A percentile compares a stretch with the other conserved stretches of the same genome.
phyloP scores from a whole-genome alignment of 2,329 filamentous ascomycete species.

The Paraphoma sp. region DNA sequence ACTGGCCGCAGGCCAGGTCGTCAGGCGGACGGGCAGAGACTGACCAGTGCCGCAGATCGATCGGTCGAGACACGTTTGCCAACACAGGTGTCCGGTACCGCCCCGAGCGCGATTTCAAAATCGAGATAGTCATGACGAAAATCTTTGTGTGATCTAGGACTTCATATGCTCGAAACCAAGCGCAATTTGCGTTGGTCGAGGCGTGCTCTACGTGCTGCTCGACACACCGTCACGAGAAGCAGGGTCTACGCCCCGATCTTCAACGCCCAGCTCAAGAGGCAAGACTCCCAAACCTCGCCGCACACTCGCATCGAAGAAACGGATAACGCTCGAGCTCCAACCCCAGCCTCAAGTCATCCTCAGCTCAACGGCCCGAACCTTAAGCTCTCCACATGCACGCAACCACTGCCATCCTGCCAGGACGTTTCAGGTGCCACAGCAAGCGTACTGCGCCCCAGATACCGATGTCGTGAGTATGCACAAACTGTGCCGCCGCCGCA shows the following conservation, averaged over 20 bases:
- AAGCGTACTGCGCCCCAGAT: not conserved
- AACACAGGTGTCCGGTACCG: not conserved
- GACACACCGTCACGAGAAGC: no score
- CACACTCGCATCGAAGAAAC: no score
- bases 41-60: not conserved
- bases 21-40: not conserved
- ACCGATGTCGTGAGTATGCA: not conserved
- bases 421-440: not conserved
- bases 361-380: not conserved
- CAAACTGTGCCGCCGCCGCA: not conserved
- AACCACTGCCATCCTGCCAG: not conserved
- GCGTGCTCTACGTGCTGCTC: no score
- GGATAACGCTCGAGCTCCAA: no score
- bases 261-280: no score
- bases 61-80: not conserved
- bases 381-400: not conserved
- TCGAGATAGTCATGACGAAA: no score
- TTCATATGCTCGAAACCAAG: not conserved
- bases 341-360: not conserved
- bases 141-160: not conserved
- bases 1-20: conserved; percentile 16
- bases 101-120: not conserved
- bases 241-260: no score
- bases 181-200: no score
- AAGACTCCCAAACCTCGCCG: not conserved